Conservation (phyloP, 805 yeast species). For the Yamadazyma paraphyllophila region DNA sequence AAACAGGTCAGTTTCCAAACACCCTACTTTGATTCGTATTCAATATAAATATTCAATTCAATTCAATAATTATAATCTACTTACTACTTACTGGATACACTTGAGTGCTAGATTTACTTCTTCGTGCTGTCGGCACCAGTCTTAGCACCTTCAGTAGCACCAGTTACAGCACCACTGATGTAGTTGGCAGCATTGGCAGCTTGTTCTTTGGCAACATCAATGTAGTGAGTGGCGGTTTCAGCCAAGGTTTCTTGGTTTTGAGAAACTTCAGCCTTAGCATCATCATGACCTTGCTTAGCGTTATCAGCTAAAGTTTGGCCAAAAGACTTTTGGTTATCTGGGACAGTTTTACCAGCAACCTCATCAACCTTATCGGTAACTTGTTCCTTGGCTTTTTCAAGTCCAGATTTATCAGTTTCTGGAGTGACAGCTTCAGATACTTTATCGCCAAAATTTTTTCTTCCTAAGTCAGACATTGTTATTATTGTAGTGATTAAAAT, state of each 20-base stretch:
- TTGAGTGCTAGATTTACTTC: neutral
- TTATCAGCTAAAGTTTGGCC: conserved; percentile 69
- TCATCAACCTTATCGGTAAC: conserved; percentile 68
- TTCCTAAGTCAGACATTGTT: conserved; percentile 50
- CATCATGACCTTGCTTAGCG: conserved; percentile 53
- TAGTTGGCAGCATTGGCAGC: conserved; percentile 56
- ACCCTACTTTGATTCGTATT: no score
- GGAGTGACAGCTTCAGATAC: conserved; percentile 66
- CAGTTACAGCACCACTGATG: conserved; percentile 51
- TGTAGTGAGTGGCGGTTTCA: conserved; percentile 46
- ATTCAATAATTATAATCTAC: neutral
- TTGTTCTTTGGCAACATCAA: conserved; percentile 56
- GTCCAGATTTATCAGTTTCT: conserved; percentile 61
- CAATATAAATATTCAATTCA: no score
- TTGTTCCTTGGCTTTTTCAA: conserved; percentile 68
- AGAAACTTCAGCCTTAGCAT: conserved; percentile 38
- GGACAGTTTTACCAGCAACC: conserved; percentile 56
- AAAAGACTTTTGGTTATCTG: conserved; percentile 66
- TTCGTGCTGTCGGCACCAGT: conserved; percentile 23
- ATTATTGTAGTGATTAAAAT: neutral
- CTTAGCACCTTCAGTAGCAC: conserved; percentile 56
- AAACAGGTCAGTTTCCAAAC: no score
- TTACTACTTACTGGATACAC: neutral
- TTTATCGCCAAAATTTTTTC: conserved; percentile 76
- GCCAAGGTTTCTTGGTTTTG: conserved; percentile 26